A percentile compares a stretch with the other conserved stretches of the same genome.
Evolutionary conservation across 2,329 filamentous ascomycete species (phyloP).

Genomic region (Falciphora oryzae): DNA sequence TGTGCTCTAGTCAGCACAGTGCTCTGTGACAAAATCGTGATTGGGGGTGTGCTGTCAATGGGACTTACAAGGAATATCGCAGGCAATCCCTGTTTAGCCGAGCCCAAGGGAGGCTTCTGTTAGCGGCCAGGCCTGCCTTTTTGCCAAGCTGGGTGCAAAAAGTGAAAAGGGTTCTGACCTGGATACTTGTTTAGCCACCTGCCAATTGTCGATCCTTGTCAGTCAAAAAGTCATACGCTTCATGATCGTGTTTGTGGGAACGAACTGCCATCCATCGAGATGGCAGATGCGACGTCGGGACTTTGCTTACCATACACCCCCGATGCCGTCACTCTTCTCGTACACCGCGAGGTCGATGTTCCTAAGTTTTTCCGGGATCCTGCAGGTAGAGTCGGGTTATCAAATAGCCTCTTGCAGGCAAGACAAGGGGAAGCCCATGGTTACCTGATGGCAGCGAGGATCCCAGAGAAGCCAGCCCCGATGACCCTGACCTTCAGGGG

Average conservation of each 20-base stretch:
- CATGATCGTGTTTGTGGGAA: background rate
- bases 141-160: background rate
- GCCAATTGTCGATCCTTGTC: background rate
- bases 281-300: too few relatives aligned
- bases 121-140: background rate
- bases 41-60: background rate
- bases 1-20: background rate
- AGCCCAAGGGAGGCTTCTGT: slow-evolving; percentile 9
- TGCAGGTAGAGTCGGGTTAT: slow-evolving; percentile 3
- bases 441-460: slow-evolving; percentile 27
- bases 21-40: background rate
- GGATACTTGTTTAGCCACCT: slow-evolving; percentile 30
- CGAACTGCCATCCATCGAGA: background rate
- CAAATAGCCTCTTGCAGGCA: background rate
- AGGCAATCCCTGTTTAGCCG: slow-evolving; percentile 23
- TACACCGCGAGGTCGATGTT: slow-evolving; percentile 29
- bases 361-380: slow-evolving; percentile 27
- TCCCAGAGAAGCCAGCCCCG: slow-evolving; percentile 29
- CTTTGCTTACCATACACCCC: slow-evolving; percentile 27
- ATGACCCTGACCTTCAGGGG: slow-evolving; percentile 28
- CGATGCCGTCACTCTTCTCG: slow-evolving; percentile 28
- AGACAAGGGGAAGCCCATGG: background rate
- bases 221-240: background rate
- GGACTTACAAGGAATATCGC: slow-evolving; percentile 30
- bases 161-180: slow-evolving; percentile 12